Conservation (phyloP, 75 land plant species). For the Sequoiadendron giganteum region DNA sequence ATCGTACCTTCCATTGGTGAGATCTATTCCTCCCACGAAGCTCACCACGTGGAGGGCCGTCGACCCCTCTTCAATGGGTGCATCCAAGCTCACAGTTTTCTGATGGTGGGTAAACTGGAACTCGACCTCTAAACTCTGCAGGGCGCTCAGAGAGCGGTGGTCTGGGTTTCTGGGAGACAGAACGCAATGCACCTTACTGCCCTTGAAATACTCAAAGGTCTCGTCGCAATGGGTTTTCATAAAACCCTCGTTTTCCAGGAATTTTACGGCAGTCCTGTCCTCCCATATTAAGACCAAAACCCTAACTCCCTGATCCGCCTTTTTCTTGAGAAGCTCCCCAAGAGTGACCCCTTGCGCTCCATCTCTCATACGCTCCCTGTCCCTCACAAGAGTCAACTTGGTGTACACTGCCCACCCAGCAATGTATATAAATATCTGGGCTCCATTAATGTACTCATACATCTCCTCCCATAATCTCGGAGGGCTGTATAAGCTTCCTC, state of each 20-base stretch:
- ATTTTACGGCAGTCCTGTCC: constrained; percentile 61
- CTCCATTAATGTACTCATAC: constrained; percentile 59
- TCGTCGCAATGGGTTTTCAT: constrained; percentile 74
- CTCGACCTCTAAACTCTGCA: constrained; percentile 24
- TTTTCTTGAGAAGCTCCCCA: constrained; percentile 75
- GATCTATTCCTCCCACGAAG: constrained; percentile 59
- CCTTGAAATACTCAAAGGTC: constrained; percentile 44
- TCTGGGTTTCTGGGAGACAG: constrained; percentile 52
- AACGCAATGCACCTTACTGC: constrained; percentile 57
- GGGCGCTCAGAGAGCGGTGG: constrained; percentile 17
- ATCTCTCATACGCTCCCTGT: constrained; percentile 40
- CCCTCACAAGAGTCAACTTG: constrained; percentile 52
- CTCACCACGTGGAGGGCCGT: constrained; percentile 29
- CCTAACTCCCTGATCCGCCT: constrained; percentile 76
- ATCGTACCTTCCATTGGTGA: constrained; percentile 53
- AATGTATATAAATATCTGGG: constrained; percentile 60
- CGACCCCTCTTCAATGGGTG: constrained; percentile 13
- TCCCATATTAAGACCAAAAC: constrained; percentile 79
- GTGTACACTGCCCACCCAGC: constrained; percentile 67
- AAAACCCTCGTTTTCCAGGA: constrained; percentile 51
- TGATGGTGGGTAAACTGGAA: constrained; percentile 53
- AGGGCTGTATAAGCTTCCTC: constrained; percentile 20
- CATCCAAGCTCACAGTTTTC: constrained; percentile 42
- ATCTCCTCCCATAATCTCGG: constrained; percentile 74
- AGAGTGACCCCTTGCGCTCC: constrained; percentile 54